These are phyloP conservation scores for Combretum micranthum DNA, from an alignment of 345 rosid species.

Conservation along the genomic window DNA sequence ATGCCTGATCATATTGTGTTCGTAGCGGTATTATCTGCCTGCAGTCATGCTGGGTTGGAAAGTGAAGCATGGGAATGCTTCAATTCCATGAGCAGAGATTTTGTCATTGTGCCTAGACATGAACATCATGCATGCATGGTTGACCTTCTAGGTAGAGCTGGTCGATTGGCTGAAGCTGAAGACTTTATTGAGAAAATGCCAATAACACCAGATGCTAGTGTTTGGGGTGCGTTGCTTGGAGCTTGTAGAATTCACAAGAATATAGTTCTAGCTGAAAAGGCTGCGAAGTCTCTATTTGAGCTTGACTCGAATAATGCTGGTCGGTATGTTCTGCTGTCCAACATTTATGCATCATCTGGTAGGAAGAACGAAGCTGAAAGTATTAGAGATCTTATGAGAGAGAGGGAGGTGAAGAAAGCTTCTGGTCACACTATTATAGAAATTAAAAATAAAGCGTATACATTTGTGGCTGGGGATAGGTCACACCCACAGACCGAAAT, in stretches of 20 bases:
- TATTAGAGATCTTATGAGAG: slow-evolving; percentile 27
- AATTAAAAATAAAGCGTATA: slow-evolving; percentile 28
- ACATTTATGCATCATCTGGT: slow-evolving; percentile 28
- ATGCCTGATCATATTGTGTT: slow-evolving; percentile 37
- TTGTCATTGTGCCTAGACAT: slow-evolving; percentile 25
- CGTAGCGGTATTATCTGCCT: slow-evolving; percentile 38
- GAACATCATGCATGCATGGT: slow-evolving; percentile 50
- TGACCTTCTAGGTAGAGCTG: slow-evolving; percentile 47
- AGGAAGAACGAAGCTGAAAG: slow-evolving; percentile 18
- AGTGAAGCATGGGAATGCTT: slow-evolving; percentile 43
- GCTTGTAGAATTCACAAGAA: slow-evolving; percentile 38
- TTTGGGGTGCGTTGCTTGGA: slow-evolving; percentile 46
- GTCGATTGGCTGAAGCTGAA: slow-evolving; percentile 29
- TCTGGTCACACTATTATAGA: slow-evolving; percentile 25
- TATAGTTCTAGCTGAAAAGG: slow-evolving; percentile 21
- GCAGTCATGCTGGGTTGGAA: slow-evolving; percentile 47
- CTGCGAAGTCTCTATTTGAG: slow-evolving; percentile 22
- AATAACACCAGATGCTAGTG: slow-evolving; percentile 28
- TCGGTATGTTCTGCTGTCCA: slow-evolving; percentile 28
- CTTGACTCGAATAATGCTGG: slow-evolving; percentile 25
- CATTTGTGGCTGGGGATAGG: slow-evolving; percentile 34
- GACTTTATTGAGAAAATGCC: slow-evolving; percentile 40
- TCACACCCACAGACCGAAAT: slow-evolving; percentile 25
- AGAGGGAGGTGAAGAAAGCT: slow-evolving; percentile 20
- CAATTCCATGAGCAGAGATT: slow-evolving; percentile 34